Evolutionary conservation across 305 asterid species (phyloP).

Genomic region (Fraxinus angustifolia): DNA sequence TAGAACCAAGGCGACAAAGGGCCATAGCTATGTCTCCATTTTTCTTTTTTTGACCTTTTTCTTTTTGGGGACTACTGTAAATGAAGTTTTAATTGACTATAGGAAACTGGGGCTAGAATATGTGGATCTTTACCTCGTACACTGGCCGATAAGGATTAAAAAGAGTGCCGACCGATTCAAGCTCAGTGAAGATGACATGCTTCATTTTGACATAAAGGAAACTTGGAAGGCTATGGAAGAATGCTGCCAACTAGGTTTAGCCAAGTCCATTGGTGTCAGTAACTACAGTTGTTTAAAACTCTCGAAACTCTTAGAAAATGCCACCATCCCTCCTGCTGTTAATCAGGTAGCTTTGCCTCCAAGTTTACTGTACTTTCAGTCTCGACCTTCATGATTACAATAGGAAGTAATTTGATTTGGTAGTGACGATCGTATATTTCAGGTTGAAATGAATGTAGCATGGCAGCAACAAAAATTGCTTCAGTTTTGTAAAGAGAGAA

Average conservation of each 20-base stretch:
- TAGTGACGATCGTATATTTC: not conserved
- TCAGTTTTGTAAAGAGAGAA: constrained; percentile 26
- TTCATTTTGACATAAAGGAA: constrained; percentile 26
- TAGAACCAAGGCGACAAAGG: not conserved
- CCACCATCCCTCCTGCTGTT: constrained; percentile 29
- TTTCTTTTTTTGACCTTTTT: no score
- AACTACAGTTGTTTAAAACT: constrained; percentile 28
- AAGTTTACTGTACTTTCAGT: not conserved
- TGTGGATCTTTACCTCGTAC: constrained; percentile 15
- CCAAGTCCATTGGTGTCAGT: constrained; percentile 34
- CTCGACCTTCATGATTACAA: not conserved
- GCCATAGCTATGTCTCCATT: not conserved
- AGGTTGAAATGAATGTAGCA: constrained; percentile 40
- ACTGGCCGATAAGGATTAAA: constrained; percentile 11
- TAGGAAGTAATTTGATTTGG: not conserved
- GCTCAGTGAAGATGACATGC: not conserved
- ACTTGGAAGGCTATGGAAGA: constrained; percentile 26
- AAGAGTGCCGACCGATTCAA: not conserved
- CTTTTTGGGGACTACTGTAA: not conserved
- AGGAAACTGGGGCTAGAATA: constrained; percentile 16
- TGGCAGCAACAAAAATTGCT: constrained; percentile 39
- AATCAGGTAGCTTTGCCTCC: constrained; percentile 21
- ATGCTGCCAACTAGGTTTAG: constrained; percentile 23
- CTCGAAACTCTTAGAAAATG: constrained; percentile 11
- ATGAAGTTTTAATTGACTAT: not conserved